phyloP scores from a whole-genome alignment of 2,329 filamentous ascomycete species.

The Aspergillus neotritici region DNA sequence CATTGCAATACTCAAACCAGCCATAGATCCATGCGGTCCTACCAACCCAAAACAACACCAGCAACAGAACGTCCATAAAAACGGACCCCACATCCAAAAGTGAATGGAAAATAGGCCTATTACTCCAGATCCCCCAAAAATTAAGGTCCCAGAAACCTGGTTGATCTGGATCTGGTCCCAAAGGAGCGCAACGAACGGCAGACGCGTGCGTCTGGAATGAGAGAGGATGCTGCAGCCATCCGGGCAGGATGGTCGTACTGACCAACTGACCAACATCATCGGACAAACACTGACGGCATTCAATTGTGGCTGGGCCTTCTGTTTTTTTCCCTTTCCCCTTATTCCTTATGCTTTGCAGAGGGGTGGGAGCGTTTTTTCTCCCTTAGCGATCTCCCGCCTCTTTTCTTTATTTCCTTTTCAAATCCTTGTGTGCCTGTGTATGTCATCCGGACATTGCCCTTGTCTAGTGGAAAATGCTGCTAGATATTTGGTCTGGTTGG shows the following conservation, averaged over 20 bases:
- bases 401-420: conserved; percentile 2
- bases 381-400: not conserved
- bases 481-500: not conserved
- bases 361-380: conserved; percentile 1
- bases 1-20: too few species aligned
- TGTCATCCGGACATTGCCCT: not conserved
- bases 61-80: too few species aligned
- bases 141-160: not conserved
- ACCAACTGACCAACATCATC: conserved; percentile 16
- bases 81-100: too few species aligned
- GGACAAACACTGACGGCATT: conserved; percentile 17
- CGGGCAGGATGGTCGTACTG: conserved; percentile 19
- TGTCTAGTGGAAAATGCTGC: not conserved
- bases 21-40: too few species aligned
- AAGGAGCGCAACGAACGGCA: conserved; percentile 4
- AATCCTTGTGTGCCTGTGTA: conserved; percentile 3
- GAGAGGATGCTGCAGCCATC: conserved; percentile 20
- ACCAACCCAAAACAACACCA: too few species aligned
- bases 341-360: not conserved
- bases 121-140: too few species aligned
- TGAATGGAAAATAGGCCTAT: too few species aligned
- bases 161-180: not conserved
- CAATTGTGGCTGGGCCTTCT: conserved; percentile 5
- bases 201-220: conserved; percentile 6
- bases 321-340: conserved; percentile 2